Percentiles rank a stretch among this genome's conserved stretches.
phyloP scores from a whole-genome alignment of 2,329 filamentous ascomycete genomes.

The Pleomassaria siparia region DNA sequence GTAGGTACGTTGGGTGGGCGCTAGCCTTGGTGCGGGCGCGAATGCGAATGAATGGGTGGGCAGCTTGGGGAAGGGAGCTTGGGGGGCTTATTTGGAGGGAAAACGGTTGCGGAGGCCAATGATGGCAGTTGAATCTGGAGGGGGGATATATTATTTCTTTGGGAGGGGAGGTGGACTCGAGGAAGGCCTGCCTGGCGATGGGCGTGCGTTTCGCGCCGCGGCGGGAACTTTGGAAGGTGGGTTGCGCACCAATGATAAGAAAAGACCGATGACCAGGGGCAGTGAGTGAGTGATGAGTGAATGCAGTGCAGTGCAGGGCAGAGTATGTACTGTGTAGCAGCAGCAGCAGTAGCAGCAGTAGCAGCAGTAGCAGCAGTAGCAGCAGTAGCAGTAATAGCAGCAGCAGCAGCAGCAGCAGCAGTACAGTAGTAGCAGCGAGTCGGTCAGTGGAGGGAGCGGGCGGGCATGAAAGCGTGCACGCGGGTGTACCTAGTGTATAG shows the following conservation, averaged over 20 bases:
- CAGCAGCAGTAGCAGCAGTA: no score
- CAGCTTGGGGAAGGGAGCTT: no score
- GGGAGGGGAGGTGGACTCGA: slow-evolving; percentile 10
- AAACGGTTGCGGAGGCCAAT: slow-evolving; percentile 30
- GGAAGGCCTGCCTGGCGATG: neutral
- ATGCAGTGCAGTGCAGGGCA: neutral
- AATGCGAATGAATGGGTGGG: slow-evolving; percentile 27
- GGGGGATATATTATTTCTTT: slow-evolving; percentile 25
- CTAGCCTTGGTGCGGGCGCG: slow-evolving; percentile 19
- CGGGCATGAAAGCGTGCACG: neutral
- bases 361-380: no score
- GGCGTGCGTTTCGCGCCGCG: slow-evolving; percentile 7
- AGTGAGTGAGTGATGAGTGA: no score
- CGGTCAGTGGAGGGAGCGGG: neutral
- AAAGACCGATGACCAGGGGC: slow-evolving; percentile 1
- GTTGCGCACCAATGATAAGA: slow-evolving; percentile 9
- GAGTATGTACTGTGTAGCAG: no score
- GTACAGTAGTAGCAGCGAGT: neutral
- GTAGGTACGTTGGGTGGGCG: slow-evolving; percentile 22
- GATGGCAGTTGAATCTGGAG: slow-evolving; percentile 21
- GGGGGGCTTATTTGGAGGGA: slow-evolving; percentile 13
- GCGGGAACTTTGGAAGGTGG: slow-evolving; percentile 4
- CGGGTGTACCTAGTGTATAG: no score
- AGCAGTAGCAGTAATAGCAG: no score
- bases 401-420: no score